Base-by-base conservation (phyloP, 2,329 filamentous ascomycete genomes). In the Diaporthe batatas region DNA sequence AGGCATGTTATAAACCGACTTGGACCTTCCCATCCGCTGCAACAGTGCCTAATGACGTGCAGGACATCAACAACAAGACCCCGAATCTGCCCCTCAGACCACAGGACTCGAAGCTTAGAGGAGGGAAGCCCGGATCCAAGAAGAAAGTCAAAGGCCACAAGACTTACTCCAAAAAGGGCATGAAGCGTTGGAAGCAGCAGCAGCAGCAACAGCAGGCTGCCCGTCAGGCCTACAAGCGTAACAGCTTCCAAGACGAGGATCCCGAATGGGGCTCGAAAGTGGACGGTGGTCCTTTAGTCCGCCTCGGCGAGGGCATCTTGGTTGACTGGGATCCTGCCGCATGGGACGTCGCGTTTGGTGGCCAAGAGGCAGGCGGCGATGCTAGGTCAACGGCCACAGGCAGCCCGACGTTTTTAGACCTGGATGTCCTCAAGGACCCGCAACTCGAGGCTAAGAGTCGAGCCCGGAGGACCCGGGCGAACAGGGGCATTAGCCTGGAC, bases 231-330 rank as follows among this genome's bases (percentile, higher is more conserved):
- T 54, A 25, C 47, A 55, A 72, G 23, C 71, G 64, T 77, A 77
- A 68, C 59, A 75, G 16, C 78, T 83, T 68, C 79, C 81, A 32
- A 79, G 71, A 72, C 23, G 82, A 83, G 12, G 83, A 84, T 21
- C 75, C 77, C 72, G 75, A 70, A 76, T 78, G 58, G 73, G 78
- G 72, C 16, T 69, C 72, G 6, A 74, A 67, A 44, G 76, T 80
- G 34, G 84, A 87, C 75, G 86, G 88, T 21, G 90, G 89, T 4
- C 90, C 92, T 0, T 84, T 97, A 53, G 88, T 98, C 76, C 90
- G 93, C 47, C 88, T 96, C 34, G 92, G 93, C 67, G 96, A 99
- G 81, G 94, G 90, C 32, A 91, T 99, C 62, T 86, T 98, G 7
- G 89, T 98, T 14, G 95, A 98, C 77, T 99, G 96, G 95, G 89